Evolutionary conservation across 1,284 basidiomycete species (phyloP), one percentile per base, ranked within the genome.

Genomic region (Cutaneotrichosporon mucoides): DNA sequence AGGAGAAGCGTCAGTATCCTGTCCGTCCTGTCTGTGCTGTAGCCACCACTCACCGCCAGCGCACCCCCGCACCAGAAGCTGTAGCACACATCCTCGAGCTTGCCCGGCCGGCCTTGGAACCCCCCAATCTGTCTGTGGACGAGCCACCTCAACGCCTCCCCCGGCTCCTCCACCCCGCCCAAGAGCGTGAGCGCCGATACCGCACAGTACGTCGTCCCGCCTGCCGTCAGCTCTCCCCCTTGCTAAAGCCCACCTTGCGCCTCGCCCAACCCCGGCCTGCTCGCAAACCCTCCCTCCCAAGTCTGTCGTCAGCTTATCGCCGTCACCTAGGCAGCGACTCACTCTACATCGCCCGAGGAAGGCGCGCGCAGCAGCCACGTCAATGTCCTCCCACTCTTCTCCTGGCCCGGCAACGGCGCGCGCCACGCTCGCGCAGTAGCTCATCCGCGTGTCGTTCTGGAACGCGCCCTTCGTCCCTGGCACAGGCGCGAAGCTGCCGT

Each of bases 121-220:
- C 92, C 92, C 0, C 90, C 89, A 43, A 83, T 80, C 70, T 92
- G 89, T 51, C 88, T 86, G 53, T 86, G 84, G 10, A 85, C 69
- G 1, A 93, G 80, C 91, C 92, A 96, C 15, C 86, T 81, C n/a
- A 88, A 77, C 79, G 82, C 55, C 9, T 51, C 48, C 53, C 35
- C 6, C 16, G 24, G n/a, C 47, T 55, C 12, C 33, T 35, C 46
- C 5, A 58, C 47, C 48, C 34, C 46, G 9, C 64, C 61, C n/a
- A 76, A 63, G 2, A 96, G 82, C 37, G 83, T 75, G 3, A 95
- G 82, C 0, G 88, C 83, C 1, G 93, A 90, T 11, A 96, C 73
- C 0, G 89, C 88, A 67, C 90, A 96, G 75, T 97, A 98, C 0
- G 94, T 95, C 41, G 92, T 91, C 5, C 95, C 95, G 16, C 92